Evolutionary conservation across 768 basidiomycete species (phyloP), one percentile per base, ranked within the genome.

Genomic region (Asterophora parasitica): DNA sequence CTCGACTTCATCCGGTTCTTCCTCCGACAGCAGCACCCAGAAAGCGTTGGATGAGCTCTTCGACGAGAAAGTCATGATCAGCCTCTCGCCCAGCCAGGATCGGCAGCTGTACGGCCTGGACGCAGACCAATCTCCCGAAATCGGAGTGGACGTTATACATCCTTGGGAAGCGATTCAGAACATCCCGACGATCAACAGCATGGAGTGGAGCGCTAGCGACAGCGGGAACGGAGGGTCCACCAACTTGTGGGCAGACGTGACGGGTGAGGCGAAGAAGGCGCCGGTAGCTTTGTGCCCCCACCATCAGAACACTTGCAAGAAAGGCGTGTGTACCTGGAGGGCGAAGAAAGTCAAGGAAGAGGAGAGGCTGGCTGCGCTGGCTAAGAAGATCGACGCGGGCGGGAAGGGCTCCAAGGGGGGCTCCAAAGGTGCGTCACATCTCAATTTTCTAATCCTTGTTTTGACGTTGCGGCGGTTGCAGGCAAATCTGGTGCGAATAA

Each of bases 271-370:
- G 48, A 52, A 52, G 31, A 53, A 49, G 39, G 46, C 38, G 15
- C 46, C 44, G 32, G 51, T 49, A 10, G 47, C 62, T 8, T n/a
- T 62, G 37, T 70, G 69, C 44, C 58, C 57, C 0, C 59, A 57
- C 30, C 68, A 69, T 52, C 51, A 55, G 34, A 52, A 56, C 16
- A 48, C 59, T 13, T 71, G 71, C 41, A 68, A 65, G 58, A 68
- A 68, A 57, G 69, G 68, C 23, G 65, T 70, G 1, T 72, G 71
- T 39, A 46, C 45, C 13, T 68, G 65, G 52, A 59, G 64, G 56
- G 56, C 62, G 37, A 58, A 58, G 47, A 42, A 60, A 17, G 32
- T 65, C 46, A 61, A 51, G 53, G 60, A 63, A 51, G 52, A 59
- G 53, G 56, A 55, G 42, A 56, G 26, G 44, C 26, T 36, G 11